Evolutionary conservation across 2,329 filamentous ascomycete species (phyloP).

Genomic region (Verticillium dahliae): DNA sequence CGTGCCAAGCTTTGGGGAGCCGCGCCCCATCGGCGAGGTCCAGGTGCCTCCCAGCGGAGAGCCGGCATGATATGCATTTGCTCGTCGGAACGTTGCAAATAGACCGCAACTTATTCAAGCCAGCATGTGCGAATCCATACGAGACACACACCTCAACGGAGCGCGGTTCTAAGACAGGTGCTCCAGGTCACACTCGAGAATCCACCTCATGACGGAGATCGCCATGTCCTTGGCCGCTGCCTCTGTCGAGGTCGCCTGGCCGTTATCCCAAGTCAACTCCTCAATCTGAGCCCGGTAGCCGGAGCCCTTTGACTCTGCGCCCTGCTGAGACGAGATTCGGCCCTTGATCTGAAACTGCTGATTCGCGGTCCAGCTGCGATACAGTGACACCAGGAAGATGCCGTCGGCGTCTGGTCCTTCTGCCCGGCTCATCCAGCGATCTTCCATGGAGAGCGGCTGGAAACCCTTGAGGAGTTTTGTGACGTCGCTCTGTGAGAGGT

Average conservation of each 20-base stretch:
- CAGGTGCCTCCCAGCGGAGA: neutral
- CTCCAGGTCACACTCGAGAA: too few relatives aligned
- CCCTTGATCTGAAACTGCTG: constrained; percentile 1
- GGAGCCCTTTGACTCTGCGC: too few relatives aligned
- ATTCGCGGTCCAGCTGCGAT: constrained; percentile 6
- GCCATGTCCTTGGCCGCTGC: too few relatives aligned
- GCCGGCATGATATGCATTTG: neutral
- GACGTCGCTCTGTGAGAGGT: neutral
- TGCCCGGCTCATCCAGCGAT: constrained; percentile 5
- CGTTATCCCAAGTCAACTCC: too few relatives aligned
- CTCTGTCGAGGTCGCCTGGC: too few relatives aligned
- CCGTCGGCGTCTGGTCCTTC: constrained; percentile 2
- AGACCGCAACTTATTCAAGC: too few relatives aligned
- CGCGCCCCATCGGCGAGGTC: neutral
- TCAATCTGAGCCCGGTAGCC: too few relatives aligned
- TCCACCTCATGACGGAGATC: too few relatives aligned
- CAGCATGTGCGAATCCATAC: too few relatives aligned
- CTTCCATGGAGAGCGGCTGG: constrained; percentile 4
- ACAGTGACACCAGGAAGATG: neutral
- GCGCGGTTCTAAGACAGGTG: too few relatives aligned
- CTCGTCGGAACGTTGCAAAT: too few relatives aligned
- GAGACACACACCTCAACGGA: too few relatives aligned
- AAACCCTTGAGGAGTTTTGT: constrained; percentile 2
- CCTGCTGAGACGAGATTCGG: neutral
- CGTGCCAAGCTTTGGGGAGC: neutral